Conservation (phyloP, 2,329 filamentous ascomycete species). For the Penicillium sp. region DNA sequence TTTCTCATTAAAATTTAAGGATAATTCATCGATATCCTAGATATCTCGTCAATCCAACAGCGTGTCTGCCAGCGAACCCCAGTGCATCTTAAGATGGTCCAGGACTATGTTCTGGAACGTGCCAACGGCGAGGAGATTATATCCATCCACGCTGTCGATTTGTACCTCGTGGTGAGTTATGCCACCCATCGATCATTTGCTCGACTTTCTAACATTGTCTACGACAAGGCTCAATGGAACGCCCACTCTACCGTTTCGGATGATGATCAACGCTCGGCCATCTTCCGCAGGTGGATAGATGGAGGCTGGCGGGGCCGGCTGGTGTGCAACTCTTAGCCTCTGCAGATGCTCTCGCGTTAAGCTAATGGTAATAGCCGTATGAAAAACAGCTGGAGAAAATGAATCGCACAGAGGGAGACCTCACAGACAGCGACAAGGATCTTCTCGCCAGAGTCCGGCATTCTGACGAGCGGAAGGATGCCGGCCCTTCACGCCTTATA, state of each 20-base stretch:
- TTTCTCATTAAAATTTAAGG: no score
- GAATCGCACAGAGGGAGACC: background rate
- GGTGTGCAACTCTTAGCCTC: background rate
- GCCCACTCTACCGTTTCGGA: background rate
- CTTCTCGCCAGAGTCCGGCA: background rate
- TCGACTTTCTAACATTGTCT: background rate
- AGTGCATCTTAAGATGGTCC: no score
- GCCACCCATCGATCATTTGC: background rate
- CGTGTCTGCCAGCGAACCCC: no score
- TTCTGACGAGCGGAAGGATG: background rate
- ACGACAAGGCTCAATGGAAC: background rate
- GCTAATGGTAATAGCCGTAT: background rate
- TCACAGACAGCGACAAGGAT: background rate
- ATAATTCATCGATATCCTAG: no score
- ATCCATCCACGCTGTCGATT: background rate
- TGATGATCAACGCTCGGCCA: background rate
- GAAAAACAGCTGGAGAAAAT: background rate
- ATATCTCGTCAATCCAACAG: no score
- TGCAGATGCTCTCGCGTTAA: background rate
- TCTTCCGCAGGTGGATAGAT: background rate
- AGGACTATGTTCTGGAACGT: background rate
- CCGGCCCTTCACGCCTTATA: background rate
- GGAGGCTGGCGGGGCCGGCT: background rate
- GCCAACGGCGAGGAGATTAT: background rate
- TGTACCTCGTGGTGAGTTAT: background rate